Conservation (phyloP, 2,329 filamentous ascomycete species). For the Pseudogymnoascus sp. region DNA sequence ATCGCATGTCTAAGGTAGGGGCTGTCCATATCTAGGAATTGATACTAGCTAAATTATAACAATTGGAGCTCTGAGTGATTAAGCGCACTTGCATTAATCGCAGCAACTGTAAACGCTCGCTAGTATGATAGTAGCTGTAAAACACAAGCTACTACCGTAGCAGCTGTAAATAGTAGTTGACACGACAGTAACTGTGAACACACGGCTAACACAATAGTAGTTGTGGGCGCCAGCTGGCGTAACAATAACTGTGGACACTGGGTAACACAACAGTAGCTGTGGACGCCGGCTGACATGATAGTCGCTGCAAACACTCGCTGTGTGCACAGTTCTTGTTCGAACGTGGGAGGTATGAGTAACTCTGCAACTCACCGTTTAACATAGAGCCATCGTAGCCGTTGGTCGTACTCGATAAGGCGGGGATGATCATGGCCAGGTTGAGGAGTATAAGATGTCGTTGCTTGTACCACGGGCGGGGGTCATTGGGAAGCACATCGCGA, state of each 20-base stretch:
- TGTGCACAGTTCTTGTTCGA: neutral
- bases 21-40: neutral
- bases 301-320: neutral
- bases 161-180: neutral
- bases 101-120: neutral
- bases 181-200: neutral
- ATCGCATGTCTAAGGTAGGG: neutral
- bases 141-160: neutral
- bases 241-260: neutral
- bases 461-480: conserved; percentile 18
- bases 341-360: neutral
- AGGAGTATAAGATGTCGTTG: conserved; percentile 17
- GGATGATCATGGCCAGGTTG: conserved; percentile 13
- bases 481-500: conserved; percentile 13
- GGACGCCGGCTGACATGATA: neutral
- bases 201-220: neutral
- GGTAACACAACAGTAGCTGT: neutral
- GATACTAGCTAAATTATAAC: neutral
- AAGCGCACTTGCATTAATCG: neutral
- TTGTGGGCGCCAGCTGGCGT: neutral
- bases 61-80: neutral
- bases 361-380: neutral
- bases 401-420: conserved; percentile 17
- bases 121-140: neutral
- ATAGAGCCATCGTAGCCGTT: conserved; percentile 16